A percentile compares a stretch with the other conserved stretches of the same genome.
phyloP scores from a whole-genome alignment of 176 grass and related monocot species.

The Eremochloa ophiuroides region DNA sequence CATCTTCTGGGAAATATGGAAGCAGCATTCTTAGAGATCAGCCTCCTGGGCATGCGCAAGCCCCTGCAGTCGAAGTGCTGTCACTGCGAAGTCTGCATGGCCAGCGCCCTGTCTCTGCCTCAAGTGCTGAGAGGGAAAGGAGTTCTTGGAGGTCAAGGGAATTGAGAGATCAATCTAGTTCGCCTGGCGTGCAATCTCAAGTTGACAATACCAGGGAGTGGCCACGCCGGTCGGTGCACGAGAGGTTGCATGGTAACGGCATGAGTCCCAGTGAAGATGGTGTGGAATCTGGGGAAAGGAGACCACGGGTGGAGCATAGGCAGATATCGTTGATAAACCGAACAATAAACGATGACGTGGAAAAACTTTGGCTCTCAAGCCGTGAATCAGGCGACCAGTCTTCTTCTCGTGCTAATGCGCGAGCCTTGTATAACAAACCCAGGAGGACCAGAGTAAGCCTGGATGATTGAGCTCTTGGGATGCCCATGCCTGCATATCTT shows the following conservation, averaged over 20 bases:
- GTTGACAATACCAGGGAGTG: conserved; percentile 9
- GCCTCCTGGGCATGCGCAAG: conserved; percentile 2
- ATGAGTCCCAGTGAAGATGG: conserved; percentile 5
- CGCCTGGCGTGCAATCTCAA: not conserved
- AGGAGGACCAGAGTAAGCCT: conserved; percentile 30
- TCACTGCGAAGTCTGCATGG: not conserved
- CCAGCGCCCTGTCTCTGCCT: not conserved
- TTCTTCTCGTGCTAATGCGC: not conserved
- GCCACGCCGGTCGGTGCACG: not conserved
- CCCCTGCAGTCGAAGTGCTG: not conserved
- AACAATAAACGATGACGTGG: conserved; percentile 32
- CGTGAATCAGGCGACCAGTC: conserved; percentile 9
- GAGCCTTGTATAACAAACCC: conserved; percentile 32
- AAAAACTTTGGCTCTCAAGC: conserved; percentile 6
- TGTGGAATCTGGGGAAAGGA: conserved; percentile 18
- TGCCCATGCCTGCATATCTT: not conserved
- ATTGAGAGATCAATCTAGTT: conserved; percentile 3
- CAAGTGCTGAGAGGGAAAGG: conserved; percentile 23
- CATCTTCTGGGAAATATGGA: conserved; percentile 28
- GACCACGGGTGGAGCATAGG: conserved; percentile 31
- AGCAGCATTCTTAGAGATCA: conserved; percentile 27
- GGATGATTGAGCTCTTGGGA: conserved; percentile 14
- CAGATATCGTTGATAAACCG: conserved; percentile 42
- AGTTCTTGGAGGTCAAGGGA: conserved; percentile 14
- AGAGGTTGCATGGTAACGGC: conserved; percentile 18